A percentile compares a stretch with the other conserved stretches of the same genome.
These are phyloP conservation scores for Adiantum capillusveneris DNA, from an alignment of 75 land plant genomes.

Conservation along the genomic window DNA sequence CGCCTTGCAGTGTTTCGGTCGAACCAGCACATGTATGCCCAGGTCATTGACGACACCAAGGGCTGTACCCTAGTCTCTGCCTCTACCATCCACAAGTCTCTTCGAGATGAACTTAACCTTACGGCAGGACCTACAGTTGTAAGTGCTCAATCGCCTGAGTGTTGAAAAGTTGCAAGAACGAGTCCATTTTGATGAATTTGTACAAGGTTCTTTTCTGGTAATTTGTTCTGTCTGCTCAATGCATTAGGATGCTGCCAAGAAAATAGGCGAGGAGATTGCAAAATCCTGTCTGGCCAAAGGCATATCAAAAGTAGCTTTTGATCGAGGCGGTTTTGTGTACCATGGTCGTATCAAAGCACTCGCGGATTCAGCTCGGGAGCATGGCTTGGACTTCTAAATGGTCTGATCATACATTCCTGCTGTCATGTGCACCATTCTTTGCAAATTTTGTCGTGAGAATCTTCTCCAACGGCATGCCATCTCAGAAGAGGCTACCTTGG, in stretches of 20 bases:
- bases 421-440: no score
- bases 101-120: constrained; percentile 55
- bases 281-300: constrained; percentile 79
- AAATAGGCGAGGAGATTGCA: constrained; percentile 74
- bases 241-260: constrained; percentile 70
- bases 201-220: no score
- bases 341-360: constrained; percentile 88
- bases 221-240: no score
- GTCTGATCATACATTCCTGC: no score
- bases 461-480: no score
- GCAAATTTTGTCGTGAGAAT: no score
- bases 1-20: constrained; percentile 78
- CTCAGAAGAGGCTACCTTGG: no score
- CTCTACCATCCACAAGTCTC: constrained; percentile 71
- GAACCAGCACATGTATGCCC: constrained; percentile 78
- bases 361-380: constrained; percentile 79
- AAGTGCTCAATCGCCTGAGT: no score
- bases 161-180: constrained; percentile 21
- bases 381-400: constrained; percentile 72
- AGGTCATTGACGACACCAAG: constrained; percentile 88
- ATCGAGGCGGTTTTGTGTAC: constrained; percentile 84
- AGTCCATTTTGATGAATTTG: no score
- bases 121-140: constrained; percentile 71
- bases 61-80: constrained; percentile 80
- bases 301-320: constrained; percentile 85